Evolutionary conservation across 1,139 yeast genomes (phyloP), one percentile per base, ranked within the genome.

Genomic region (Pichia sp.): DNA sequence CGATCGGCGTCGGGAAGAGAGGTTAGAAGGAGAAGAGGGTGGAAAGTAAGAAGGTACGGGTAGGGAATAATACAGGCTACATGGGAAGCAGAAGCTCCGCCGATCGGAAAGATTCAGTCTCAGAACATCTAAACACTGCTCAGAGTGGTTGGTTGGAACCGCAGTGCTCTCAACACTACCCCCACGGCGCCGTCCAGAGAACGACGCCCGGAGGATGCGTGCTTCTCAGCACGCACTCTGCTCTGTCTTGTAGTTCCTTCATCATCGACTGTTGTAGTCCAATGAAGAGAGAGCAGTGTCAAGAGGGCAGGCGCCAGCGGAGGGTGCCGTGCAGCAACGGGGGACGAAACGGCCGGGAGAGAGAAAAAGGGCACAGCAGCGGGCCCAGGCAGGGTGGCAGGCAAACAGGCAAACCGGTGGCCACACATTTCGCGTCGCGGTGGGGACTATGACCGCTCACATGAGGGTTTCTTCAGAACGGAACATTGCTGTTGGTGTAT

Each of bases 231-330:
- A 44, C 27, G 30, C 38, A 38, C 48, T 48, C 42, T 48, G 20
- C 44, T 50, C 48, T 36, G 46, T 30, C 16, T 7, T 17, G 4
- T 34, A 34, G 46, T 27, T 43, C 46, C 52, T 10, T 51, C 55
- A 52, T 52, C 55, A 48, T 31, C 49, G 55, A 33, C 55, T 52
- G 54, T 40, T 52, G 42, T 52, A 52, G 51, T 52, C 55, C 55
- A 51, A 27, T 46, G 33, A 5, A 17, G n/a, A 40, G 31, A 38
- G 38, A 48, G 33, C 38, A 12, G 16, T 14, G 12, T n/a, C 31
- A 48, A 48, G 43, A 48, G 29, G 14, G 24, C 24, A 20, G 24
- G 34, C 34, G 34, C 34, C 34, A 31, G 12, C 34, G 24, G 24
- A 20, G 24, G 24, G 24, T 20, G 3, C 2, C 24, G 3, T 20